These are phyloP conservation scores for Lactifluus rugatus DNA, from an alignment of 768 basidiomycete genomes.

Conservation along the genomic window DNA sequence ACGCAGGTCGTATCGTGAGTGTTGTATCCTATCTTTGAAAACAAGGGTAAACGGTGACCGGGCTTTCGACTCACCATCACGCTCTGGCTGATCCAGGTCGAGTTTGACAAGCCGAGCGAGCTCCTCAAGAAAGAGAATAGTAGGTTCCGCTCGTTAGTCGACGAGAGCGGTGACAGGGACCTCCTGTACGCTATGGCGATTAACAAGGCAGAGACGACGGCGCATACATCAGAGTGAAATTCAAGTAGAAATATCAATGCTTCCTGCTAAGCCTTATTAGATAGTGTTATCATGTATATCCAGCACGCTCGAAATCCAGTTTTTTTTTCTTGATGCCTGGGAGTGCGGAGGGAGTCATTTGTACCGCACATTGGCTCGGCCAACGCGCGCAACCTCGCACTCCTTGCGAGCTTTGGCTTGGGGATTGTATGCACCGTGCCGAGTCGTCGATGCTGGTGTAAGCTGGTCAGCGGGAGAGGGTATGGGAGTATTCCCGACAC, in stretches of 20 bases:
- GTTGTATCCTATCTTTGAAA: background rate
- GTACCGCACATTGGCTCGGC: no score
- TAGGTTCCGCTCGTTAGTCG: conserved; percentile 29
- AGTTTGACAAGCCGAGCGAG: conserved; percentile 38
- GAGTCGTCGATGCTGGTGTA: no score
- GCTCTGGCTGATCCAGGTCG: conserved; percentile 23
- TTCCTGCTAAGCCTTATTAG: background rate
- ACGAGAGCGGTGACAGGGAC: conserved; percentile 33
- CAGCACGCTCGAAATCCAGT: background rate
- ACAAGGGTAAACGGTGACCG: background rate
- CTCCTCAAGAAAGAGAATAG: conserved; percentile 32
- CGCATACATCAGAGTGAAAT: background rate
- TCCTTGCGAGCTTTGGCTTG: no score
- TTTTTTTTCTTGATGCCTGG: no score
- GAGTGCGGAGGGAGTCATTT: no score
- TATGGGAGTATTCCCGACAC: no score
- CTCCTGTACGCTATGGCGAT: conserved; percentile 25
- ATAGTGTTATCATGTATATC: background rate
- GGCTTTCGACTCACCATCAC: background rate
- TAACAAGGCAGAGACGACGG: background rate
- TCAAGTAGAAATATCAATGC: background rate
- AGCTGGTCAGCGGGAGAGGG: no score
- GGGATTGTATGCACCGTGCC: no score
- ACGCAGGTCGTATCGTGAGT: conserved; percentile 33
- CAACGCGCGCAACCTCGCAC: no score